phyloP scores from a whole-genome alignment of 768 basidiomycete genomes.

The Hysterangium stoloniferum region DNA sequence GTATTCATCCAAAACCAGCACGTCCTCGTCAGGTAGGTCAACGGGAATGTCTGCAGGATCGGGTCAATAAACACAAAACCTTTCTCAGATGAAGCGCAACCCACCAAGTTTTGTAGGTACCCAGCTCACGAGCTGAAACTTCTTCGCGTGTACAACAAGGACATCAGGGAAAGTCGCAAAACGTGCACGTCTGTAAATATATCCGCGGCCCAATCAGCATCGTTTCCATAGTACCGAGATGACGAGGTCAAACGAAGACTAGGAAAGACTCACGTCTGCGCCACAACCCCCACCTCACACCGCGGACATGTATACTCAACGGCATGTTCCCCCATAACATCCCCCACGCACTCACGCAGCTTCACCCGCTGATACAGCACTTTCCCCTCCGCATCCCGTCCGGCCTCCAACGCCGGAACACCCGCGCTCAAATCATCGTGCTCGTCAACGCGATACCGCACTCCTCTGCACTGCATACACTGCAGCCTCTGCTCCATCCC shows the following conservation, averaged over 20 bases:
- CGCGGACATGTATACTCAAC: constrained; percentile 77
- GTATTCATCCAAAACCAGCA: constrained; percentile 55
- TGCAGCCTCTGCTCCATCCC: constrained; percentile 83
- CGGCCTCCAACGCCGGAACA: constrained; percentile 53
- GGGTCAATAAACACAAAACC: not conserved
- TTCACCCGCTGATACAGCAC: constrained; percentile 52
- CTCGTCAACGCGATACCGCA: constrained; percentile 73
- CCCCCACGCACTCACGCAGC: constrained; percentile 54
- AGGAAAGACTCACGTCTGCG: constrained; percentile 53
- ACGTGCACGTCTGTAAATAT: constrained; percentile 48
- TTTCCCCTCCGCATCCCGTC: constrained; percentile 52
- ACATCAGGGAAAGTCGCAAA: constrained; percentile 87
- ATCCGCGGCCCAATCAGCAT: no score
- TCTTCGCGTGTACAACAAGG: constrained; percentile 83
- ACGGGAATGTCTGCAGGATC: constrained; percentile 70
- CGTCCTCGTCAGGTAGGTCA: constrained; percentile 49
- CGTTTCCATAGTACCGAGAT: constrained; percentile 1
- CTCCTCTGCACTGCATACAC: constrained; percentile 69
- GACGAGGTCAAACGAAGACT: not conserved
- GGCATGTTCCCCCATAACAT: constrained; percentile 49
- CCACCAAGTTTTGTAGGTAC: constrained; percentile 89
- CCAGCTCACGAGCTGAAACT: constrained; percentile 95
- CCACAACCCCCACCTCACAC: constrained; percentile 62
- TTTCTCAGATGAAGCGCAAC: constrained; percentile 16
- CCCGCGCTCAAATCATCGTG: constrained; percentile 74